phyloP scores from a whole-genome alignment of 1,284 basidiomycete species.

The Ceratobasidium sp. region DNA sequence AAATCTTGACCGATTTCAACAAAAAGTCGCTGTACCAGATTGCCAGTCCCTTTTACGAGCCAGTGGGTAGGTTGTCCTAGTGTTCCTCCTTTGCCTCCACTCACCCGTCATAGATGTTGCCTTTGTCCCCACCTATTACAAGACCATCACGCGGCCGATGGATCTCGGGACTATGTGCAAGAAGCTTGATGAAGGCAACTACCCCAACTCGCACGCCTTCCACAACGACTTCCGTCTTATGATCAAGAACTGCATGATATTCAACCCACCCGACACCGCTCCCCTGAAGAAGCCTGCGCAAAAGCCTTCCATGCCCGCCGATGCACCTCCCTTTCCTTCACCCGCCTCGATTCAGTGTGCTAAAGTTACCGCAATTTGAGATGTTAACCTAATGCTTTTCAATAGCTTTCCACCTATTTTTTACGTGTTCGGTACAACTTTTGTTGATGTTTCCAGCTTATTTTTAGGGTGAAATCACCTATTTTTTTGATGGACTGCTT shows the following conservation, averaged over 20 bases:
- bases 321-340: constrained; percentile 20
- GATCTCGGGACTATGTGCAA: constrained; percentile 89
- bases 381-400: too few relatives aligned
- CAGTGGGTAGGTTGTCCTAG: constrained; percentile 76
- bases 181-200: constrained; percentile 83
- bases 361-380: too few relatives aligned
- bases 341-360: neutral
- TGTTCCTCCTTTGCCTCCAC: neutral
- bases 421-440: too few relatives aligned
- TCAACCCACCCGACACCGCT: constrained; percentile 89
- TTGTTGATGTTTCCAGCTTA: too few relatives aligned
- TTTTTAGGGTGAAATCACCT: too few relatives aligned
- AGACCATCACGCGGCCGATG: constrained; percentile 94
- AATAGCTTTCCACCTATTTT: too few relatives aligned
- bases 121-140: constrained; percentile 83
- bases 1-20: constrained; percentile 81
- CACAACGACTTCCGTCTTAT: constrained; percentile 95
- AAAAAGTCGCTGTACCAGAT: constrained; percentile 82
- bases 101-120: neutral
- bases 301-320: constrained; percentile 21
- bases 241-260: constrained; percentile 92
- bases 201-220: constrained; percentile 82
- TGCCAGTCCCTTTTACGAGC: constrained; percentile 91
- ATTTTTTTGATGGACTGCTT: too few relatives aligned
- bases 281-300: constrained; percentile 64